Conservation (phyloP, 495 filamentous ascomycete genomes). For the Friedmanniomyces endolithicus region DNA sequence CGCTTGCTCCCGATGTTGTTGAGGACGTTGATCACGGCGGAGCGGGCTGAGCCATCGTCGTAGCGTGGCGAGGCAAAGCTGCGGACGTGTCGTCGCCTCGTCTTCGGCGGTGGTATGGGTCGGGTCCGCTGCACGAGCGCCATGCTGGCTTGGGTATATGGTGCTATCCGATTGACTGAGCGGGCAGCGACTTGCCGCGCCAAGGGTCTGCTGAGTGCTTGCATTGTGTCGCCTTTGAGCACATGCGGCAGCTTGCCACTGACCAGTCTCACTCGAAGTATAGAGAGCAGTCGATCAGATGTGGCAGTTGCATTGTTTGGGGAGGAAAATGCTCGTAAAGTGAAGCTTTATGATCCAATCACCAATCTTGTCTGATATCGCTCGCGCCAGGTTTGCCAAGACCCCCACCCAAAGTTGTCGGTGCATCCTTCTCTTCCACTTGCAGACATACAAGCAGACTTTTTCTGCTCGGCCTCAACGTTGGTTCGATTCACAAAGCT, state of each 20-base stretch:
- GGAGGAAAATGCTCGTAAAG: not conserved
- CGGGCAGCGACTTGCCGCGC: slow-evolving; percentile 3
- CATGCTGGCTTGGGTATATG: not conserved
- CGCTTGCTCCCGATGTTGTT: slow-evolving; percentile 95
- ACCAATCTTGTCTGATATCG: not conserved
- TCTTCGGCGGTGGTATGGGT: not conserved
- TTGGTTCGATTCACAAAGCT: too few species aligned
- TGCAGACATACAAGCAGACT: too few species aligned
- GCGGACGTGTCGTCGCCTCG: not conserved
- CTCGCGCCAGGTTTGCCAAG: not conserved
- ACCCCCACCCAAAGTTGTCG: too few species aligned
- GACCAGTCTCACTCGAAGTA: not conserved
- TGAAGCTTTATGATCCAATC: not conserved
- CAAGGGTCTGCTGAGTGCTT: slow-evolving; percentile 1
- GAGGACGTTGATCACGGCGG: slow-evolving; percentile 83
- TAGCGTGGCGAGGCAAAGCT: slow-evolving; percentile 14
- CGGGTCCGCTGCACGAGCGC: not conserved
- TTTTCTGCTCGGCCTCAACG: too few species aligned
- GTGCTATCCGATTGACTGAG: not conserved
- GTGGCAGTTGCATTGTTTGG: not conserved
- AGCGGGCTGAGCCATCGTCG: slow-evolving; percentile 45
- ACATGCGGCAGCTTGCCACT: slow-evolving; percentile 2
- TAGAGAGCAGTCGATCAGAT: not conserved
- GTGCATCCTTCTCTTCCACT: too few species aligned
- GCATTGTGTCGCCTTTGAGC: not conserved